Conservation (phyloP, 163 green algal genomes). For the Coccomyxa subellipsoidea region DNA sequence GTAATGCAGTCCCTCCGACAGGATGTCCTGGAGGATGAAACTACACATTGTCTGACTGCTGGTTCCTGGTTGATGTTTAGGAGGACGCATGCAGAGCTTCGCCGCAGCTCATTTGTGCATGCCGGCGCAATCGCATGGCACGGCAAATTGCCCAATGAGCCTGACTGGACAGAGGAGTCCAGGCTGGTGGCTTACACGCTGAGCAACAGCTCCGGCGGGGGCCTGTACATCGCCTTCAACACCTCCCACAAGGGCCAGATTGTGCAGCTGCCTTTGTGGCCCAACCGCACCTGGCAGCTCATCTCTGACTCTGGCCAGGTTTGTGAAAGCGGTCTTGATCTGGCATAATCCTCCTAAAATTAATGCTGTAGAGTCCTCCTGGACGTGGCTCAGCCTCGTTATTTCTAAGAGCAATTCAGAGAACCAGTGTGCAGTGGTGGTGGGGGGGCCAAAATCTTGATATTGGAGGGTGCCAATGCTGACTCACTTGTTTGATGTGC, state of each 20-base stretch:
- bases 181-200: constrained; percentile 81
- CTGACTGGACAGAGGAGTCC: constrained; percentile 78
- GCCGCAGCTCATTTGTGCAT: constrained; percentile 54
- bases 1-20: no score
- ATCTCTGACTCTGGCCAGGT: constrained; percentile 72
- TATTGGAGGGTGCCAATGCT: no score
- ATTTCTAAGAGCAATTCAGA: no score
- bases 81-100: constrained; percentile 52
- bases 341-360: no score
- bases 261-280: constrained; percentile 66
- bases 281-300: constrained; percentile 61
- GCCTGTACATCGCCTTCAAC: constrained; percentile 87
- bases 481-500: no score
- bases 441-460: no score
- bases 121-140: constrained; percentile 78
- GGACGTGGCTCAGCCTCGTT: no score
- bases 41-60: no score
- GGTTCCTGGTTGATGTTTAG: constrained; percentile 16
- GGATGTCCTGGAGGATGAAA: no score
- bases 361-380: no score
- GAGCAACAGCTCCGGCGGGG: constrained; percentile 35
- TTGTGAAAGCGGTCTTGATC: neutral
- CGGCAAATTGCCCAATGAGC: constrained; percentile 51
- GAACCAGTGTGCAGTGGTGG: no score
- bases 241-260: constrained; percentile 53